Base-by-base conservation (phyloP, 164 flowering plant genomes). In the Tinospora cordifolia region DNA sequence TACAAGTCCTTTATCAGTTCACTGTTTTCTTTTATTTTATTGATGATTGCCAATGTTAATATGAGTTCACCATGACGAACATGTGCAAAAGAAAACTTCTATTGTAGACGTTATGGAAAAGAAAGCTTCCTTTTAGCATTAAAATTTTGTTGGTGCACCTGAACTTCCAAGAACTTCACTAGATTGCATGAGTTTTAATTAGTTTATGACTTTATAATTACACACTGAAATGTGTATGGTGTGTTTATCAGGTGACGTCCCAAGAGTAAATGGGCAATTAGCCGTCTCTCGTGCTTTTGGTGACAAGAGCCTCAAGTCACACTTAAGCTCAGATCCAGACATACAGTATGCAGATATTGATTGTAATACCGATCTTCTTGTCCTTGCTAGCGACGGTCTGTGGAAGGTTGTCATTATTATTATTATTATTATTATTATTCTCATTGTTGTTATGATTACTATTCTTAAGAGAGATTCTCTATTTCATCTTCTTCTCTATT, bases 281-380 rank as follows among this genome's bases (percentile, higher is more conserved):
- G 95, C 95, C 17, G 92, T 89, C 69, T 84, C 94, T 51, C 88
- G 94, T 57, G 92, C 94, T 62, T 89, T 89, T 83, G 94, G 92
- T 22, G 92, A 89, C 75, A 83, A 87, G 76, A 83, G 85, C 76
- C 90, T 89, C 22, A 89, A 89, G 76, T 83, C 87, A 38, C 94
- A 89, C 81, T 78, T 89, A 67, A 83, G 89, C 77, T 87, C 90
- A 15, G 92, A 90, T 49, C 95, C 95, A 63, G 85, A 87, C 74
- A 75, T 88, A 17, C 74, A 77, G 69, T 76, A 74, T 77, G 81
- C 79, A 15, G 82, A 81, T 0, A 80, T 90, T 69, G 86, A 80
- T 67, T 1, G 78, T 17, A 68, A 66, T 13, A 84, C 80, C 9
- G 87, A 88, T 47, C 81, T 86, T 68, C 79, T 88, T 34, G 80